Evolutionary conservation across 805 yeast species (phyloP), one percentile per base, ranked within the genome.

Genomic region (Hermanozyma aechmeae): DNA sequence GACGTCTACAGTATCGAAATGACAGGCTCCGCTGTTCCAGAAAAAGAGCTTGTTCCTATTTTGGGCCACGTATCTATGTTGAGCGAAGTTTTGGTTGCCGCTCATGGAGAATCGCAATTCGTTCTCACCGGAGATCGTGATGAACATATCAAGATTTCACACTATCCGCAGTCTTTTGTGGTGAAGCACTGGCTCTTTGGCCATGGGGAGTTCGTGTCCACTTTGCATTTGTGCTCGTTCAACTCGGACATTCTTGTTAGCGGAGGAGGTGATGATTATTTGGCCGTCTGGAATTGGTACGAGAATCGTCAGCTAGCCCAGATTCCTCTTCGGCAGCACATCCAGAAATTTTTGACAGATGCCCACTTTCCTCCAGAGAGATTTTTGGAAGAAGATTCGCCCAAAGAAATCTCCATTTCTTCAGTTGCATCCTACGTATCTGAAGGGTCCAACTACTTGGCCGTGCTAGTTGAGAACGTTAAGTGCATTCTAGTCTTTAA

Each of bases 51-150:
- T 28, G 68, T 61, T 22, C 96, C 96, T 3, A 65, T 89, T 5
- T 58, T 89, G 30, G 99, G 99, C 6, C 99, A 92, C 55, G 97
- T 92, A 4, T 87, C 96, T 3, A 85, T 92, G 96, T 68, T 92
- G 36, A 81, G 94, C n/a, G 85, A 77, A 38, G 68, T 87, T 2
- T 46, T 65, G 16, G 58, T 76, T 16, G 61, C 67, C 9, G 34
- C 42, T 14, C 37, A 48, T 21, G 28, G 45, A 6, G 69, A 65
- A 6, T 68, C 70, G 34, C 62, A 65, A 37, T 79, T 56, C 35
- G 51, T 87, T 11, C 65, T 89, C 31, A 76, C 94, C 2, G 76
- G 87, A 22, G 99, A 92, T 58, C 71, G 98, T 56, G 99, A 92
- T 55, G 99, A 92, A 55, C 99, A 93, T 53, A 80, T 92, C 38